Evolutionary conservation across 2,329 filamentous ascomycete genomes (phyloP).

Genomic region (Curvularia sp.): DNA sequence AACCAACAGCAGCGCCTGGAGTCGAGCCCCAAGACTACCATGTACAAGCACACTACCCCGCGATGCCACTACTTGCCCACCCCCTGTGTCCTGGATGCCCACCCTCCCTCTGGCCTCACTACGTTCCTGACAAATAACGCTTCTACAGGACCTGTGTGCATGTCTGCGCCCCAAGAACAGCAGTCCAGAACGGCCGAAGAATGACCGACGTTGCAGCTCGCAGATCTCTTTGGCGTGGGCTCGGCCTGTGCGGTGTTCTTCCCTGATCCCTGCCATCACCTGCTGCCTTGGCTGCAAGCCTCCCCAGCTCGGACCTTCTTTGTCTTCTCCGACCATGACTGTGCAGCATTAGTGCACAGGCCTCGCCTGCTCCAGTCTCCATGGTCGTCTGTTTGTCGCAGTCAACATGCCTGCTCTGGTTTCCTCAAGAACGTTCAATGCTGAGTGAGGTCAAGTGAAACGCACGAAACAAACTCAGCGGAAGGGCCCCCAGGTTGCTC

Average conservation of each 20-base stretch:
- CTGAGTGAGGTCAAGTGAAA: slow-evolving; percentile 14
- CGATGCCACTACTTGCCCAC: slow-evolving; percentile 1
- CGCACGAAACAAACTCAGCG: slow-evolving; percentile 7
- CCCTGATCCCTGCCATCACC: slow-evolving; percentile 19
- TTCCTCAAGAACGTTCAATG: slow-evolving; percentile 10
- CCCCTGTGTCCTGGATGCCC: neutral
- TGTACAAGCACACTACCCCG: neutral
- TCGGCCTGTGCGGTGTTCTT: slow-evolving; percentile 8
- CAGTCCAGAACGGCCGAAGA: slow-evolving; percentile 38
- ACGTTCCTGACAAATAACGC: slow-evolving; percentile 26
- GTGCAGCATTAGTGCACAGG: slow-evolving; percentile 19
- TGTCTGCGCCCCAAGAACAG: slow-evolving; percentile 8
- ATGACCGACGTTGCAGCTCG: slow-evolving; percentile 35
- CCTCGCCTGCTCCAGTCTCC: slow-evolving; percentile 10
- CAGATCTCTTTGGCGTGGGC: slow-evolving; percentile 31
- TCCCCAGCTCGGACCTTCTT: slow-evolving; percentile 26
- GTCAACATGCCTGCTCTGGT: slow-evolving; percentile 6
- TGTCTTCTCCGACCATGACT: slow-evolving; percentile 14
- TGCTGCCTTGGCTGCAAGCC: slow-evolving; percentile 21
- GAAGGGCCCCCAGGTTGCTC: neutral
- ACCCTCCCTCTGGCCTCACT: slow-evolving; percentile 16
- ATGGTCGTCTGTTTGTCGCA: slow-evolving; percentile 12
- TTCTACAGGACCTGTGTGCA: slow-evolving; percentile 3
- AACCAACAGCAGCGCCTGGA: slow-evolving; percentile 6
- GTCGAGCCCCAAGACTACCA: neutral